These are phyloP conservation scores for Mucor saturninus DNA, from an alignment of 371 early-diverging fungal species.

Conservation along the genomic window DNA sequence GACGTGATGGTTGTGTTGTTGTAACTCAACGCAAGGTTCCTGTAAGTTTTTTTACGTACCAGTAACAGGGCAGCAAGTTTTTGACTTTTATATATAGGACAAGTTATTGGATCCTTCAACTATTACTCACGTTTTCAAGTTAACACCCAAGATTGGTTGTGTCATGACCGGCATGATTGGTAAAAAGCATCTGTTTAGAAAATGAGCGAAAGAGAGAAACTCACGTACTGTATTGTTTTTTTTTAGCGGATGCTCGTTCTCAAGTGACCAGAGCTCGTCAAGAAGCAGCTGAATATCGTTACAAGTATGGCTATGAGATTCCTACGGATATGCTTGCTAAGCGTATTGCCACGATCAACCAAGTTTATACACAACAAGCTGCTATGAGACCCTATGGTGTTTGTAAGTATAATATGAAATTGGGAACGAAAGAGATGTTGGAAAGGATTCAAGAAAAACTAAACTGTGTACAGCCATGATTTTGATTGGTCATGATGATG, in stretches of 20 bases:
- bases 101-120: conserved; percentile 95
- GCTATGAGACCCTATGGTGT: conserved; percentile 98
- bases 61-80: neutral
- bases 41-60: conserved; percentile 54
- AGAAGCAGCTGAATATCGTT: conserved; percentile 97
- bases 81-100: conserved; percentile 63
- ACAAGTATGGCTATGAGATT: conserved; percentile 98
- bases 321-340: conserved; percentile 96
- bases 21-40: conserved; percentile 98
- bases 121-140: conserved; percentile 89
- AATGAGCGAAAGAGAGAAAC: neutral
- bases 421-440: too few species aligned
- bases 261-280: conserved; percentile 92
- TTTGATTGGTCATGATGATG: conserved; percentile 94
- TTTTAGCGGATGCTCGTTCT: conserved; percentile 90
- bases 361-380: conserved; percentile 99
- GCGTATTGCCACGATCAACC: conserved; percentile 96
- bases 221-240: neutral
- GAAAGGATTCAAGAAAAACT: neutral
- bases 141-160: conserved; percentile 96
- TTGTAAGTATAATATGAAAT: conserved; percentile 62
- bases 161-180: conserved; percentile 96
- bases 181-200: conserved; percentile 28
- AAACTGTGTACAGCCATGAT: conserved; percentile 80
- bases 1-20: conserved; percentile 91